Percentiles rank a stretch among this genome's conserved stretches.
These are phyloP conservation scores for Psilocybe azurescens DNA, from an alignment of 768 basidiomycete genomes.

Conservation along the genomic window DNA sequence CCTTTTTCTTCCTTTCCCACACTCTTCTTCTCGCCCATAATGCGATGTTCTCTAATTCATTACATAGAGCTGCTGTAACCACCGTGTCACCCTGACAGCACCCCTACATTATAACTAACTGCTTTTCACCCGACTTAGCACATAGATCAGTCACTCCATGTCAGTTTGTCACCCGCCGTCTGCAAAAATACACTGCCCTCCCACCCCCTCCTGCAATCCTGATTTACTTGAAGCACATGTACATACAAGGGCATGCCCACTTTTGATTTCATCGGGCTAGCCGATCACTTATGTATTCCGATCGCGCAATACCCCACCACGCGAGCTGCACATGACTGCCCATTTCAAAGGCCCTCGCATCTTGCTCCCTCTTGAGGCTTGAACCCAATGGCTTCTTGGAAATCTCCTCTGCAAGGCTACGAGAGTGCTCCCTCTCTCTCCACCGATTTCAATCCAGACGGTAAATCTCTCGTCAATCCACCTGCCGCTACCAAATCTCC, in stretches of 20 bases:
- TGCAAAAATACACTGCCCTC: too few relatives aligned
- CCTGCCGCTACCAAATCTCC: constrained; percentile 47
- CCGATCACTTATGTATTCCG: background rate
- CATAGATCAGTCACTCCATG: too few relatives aligned
- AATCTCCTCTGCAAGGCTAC: constrained; percentile 44
- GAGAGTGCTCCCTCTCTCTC: constrained; percentile 48
- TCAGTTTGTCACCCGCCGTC: too few relatives aligned
- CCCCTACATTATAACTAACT: too few relatives aligned
- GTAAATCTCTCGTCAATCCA: constrained; percentile 59
- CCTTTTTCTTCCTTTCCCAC: constrained; percentile 18
- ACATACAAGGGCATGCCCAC: too few relatives aligned
- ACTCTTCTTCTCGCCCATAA: background rate
- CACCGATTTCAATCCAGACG: constrained; percentile 51
- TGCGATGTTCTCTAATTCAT: too few relatives aligned
- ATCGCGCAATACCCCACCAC: background rate
- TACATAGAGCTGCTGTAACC: background rate
- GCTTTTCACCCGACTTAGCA: too few relatives aligned
- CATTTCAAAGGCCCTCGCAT: constrained; percentile 1
- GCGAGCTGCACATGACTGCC: background rate
- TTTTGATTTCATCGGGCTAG: too few relatives aligned
- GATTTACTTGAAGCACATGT: too few relatives aligned
- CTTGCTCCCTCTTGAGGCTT: constrained; percentile 12
- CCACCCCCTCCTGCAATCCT: too few relatives aligned
- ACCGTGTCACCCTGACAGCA: background rate
- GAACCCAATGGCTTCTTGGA: background rate